A percentile compares a stretch with the other conserved stretches of the same genome.
phyloP scores from a whole-genome alignment of 495 filamentous ascomycete species.

The Penicillium bialowiezense region DNA sequence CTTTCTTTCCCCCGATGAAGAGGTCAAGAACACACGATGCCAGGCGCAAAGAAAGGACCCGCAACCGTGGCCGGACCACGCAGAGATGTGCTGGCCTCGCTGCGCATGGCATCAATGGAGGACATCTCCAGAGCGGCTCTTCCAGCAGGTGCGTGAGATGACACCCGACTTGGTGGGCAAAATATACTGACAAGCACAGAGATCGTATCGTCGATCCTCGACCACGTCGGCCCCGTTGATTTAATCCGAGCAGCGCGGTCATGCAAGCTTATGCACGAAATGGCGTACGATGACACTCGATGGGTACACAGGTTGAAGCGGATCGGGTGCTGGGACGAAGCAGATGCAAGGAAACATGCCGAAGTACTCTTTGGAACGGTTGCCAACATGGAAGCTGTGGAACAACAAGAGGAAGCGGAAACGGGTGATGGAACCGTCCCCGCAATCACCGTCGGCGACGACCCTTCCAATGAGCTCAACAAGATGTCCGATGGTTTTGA shows the following conservation, averaged over 20 bases:
- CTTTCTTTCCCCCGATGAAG: conserved; percentile 32
- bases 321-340: conserved; percentile 93
- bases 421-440: conserved; percentile 15
- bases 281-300: conserved; percentile 97
- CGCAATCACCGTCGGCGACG: conserved; percentile 9
- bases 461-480: conserved; percentile 18
- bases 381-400: conserved; percentile 55
- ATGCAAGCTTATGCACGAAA: conserved; percentile 88
- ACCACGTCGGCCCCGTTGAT: conserved; percentile 81
- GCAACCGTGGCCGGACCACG: conserved; percentile 45
- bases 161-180: neutral
- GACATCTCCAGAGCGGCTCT: conserved; percentile 69
- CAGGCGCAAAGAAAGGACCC: conserved; percentile 61
- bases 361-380: conserved; percentile 71
- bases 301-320: conserved; percentile 82
- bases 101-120: conserved; percentile 74
- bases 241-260: conserved; percentile 79
- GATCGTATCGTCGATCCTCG: conserved; percentile 83
- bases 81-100: conserved; percentile 65
- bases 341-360: conserved; percentile 73
- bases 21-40: conserved; percentile 44
- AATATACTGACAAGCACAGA: conserved; percentile 49
- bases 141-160: conserved; percentile 63
- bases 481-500: conserved; percentile 64
- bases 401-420: conserved; percentile 44